Evolutionary conservation across 805 yeast genomes (phyloP).

Genomic region (Yamadazyma sp.): DNA sequence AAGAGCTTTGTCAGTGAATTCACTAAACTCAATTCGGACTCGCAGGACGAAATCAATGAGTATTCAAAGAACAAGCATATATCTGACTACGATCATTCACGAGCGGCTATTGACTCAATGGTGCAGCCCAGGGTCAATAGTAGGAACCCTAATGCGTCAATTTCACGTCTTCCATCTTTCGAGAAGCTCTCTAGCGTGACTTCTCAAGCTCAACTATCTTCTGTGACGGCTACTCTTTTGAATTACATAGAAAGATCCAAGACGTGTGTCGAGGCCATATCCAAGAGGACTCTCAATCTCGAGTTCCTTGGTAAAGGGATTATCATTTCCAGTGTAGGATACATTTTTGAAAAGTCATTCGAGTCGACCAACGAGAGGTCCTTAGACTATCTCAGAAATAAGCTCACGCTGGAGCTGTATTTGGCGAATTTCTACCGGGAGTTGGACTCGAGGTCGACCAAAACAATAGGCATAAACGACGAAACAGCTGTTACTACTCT

Average conservation of each 20-base stretch:
- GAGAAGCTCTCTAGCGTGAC: slow-evolving; percentile 3
- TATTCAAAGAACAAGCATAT: slow-evolving; percentile 31
- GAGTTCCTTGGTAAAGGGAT: slow-evolving; percentile 59
- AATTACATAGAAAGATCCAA: slow-evolving; percentile 58
- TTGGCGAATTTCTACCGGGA: slow-evolving; percentile 48
- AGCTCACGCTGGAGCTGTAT: slow-evolving; percentile 42
- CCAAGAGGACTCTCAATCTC: slow-evolving; percentile 43
- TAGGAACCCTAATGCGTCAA: neutral
- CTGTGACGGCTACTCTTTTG: slow-evolving; percentile 8
- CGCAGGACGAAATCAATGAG: slow-evolving; percentile 33
- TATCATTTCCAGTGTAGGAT: slow-evolving; percentile 54
- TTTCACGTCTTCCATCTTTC: slow-evolving; percentile 4
- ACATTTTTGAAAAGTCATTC: slow-evolving; percentile 64
- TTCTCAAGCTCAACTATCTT: slow-evolving; percentile 1
- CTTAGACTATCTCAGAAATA: slow-evolving; percentile 47
- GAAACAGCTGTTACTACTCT: slow-evolving; percentile 55
- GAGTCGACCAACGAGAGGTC: slow-evolving; percentile 54
- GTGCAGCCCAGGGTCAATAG: slow-evolving; percentile 37
- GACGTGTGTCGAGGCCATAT: slow-evolving; percentile 53
- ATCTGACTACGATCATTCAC: slow-evolving; percentile 39
- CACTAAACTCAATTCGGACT: slow-evolving; percentile 32
- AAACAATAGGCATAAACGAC: slow-evolving; percentile 30
- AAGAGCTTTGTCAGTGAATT: slow-evolving; percentile 34
- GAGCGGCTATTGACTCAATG: slow-evolving; percentile 48
- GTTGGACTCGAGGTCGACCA: slow-evolving; percentile 39